These are phyloP conservation scores for Naematelia aurantialba DNA, from an alignment of 768 basidiomycete species.

Conservation along the genomic window DNA sequence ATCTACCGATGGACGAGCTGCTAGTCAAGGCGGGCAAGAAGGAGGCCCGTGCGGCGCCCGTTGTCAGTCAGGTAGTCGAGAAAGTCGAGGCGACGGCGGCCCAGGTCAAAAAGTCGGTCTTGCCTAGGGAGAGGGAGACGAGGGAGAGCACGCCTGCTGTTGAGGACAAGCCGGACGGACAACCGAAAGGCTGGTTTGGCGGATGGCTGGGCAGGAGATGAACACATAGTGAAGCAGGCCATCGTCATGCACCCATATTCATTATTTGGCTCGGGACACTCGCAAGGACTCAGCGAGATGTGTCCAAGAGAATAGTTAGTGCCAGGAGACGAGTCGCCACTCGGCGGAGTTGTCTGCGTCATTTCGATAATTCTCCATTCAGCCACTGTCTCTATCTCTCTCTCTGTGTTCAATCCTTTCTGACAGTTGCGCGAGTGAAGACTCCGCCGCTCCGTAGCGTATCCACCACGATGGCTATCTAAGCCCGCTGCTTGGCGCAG, in stretches of 20 bases:
- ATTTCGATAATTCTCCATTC: too few relatives aligned
- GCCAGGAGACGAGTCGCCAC: too few relatives aligned
- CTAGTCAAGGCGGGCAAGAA: conserved; percentile 62
- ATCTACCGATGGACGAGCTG: conserved; percentile 75
- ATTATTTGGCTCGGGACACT: too few relatives aligned
- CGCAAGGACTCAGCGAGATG: too few relatives aligned
- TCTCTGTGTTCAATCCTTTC: too few relatives aligned
- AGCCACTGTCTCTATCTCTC: too few relatives aligned
- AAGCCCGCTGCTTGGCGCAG: background rate
- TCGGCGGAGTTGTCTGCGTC: too few relatives aligned
- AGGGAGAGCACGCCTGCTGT: conserved; percentile 77
- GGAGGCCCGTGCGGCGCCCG: conserved; percentile 13
- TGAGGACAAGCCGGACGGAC: conserved; percentile 13
- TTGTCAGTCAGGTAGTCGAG: conserved; percentile 9
- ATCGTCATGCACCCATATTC: background rate
- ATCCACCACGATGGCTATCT: background rate
- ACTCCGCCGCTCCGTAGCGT: background rate
- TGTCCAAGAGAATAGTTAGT: too few relatives aligned
- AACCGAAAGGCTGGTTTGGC: conserved; percentile 42
- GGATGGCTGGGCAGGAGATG: conserved; percentile 41
- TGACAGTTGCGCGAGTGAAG: too few relatives aligned
- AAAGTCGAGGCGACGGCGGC: conserved; percentile 6
- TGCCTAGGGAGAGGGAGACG: conserved; percentile 57
- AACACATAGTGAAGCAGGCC: background rate
- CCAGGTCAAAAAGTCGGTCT: conserved; percentile 43